Base-by-base conservation (phyloP, 2,329 filamentous ascomycete species). In the Orbilia blumenaviensis region DNA sequence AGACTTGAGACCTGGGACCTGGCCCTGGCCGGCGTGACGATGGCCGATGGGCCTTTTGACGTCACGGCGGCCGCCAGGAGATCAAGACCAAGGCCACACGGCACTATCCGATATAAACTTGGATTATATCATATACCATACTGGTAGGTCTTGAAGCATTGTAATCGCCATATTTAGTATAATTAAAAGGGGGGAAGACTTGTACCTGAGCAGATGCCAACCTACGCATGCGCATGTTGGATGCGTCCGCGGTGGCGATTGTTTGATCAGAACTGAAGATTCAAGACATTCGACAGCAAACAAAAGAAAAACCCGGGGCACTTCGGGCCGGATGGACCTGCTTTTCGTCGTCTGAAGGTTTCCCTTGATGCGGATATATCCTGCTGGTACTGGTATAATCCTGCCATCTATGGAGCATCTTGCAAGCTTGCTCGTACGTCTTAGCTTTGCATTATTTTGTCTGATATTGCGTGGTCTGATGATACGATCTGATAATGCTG, bases 11-110 rank as follows among this genome's bases (percentile, higher is more conserved):
- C n/a, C n/a, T n/a, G n/a, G n/a, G n/a, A n/a, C n/a, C 29, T 10
- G 3, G 48, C 12, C 32, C 48, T 66, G 8, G 62, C 27, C 63
- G 72, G 72, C 46, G 64, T 76, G 72, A 76, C 72, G 64, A 63
- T 34, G 64, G 48, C 72, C 72, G 63, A 52, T 60, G 56, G 54
- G 38, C 58, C 46, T 21, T 21, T 76, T 76, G 72, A 76, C 64
- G 72, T 76, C 72, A 76, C 41, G 14, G 10, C 21, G 10, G 52
- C 32, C 34, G 5, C 8, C 50, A 60, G 25, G 50, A 58, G 23
- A 60, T 32, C n/a, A 32, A 32, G 29, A 38, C n/a, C 36, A 38
- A 14, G n/a, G 36, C n/a, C n/a, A n/a, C n/a, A 38, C 14, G 29
- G 10, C 36, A n/a, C 8, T 38, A 38, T 38, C 36, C n/a, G n/a